A percentile compares a stretch with the other conserved stretches of the same genome.
Evolutionary conservation across 345 rosid genomes (phyloP).

Genomic region (Passiflora organensis): DNA sequence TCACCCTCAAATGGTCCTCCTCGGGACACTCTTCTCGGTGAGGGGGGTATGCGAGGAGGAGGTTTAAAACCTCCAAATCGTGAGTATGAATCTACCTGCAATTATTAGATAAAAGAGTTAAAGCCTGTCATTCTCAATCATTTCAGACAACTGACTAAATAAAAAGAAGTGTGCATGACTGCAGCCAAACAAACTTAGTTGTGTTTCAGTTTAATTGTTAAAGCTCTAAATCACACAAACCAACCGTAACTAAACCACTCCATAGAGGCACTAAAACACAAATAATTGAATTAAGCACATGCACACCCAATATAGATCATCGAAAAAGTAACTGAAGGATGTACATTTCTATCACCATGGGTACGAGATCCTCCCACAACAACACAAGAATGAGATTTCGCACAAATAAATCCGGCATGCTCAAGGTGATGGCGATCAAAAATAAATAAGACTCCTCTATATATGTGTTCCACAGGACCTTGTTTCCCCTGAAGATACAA

Average conservation of each 20-base stretch:
- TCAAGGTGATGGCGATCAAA: slow-evolving; percentile 91
- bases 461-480: slow-evolving; percentile 93
- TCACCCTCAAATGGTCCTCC: slow-evolving; percentile 70
- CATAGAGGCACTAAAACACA: neutral
- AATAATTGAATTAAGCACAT: too few species aligned
- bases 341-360: slow-evolving; percentile 66
- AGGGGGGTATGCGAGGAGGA: slow-evolving; percentile 59
- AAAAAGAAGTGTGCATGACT: too few species aligned
- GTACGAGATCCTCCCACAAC: slow-evolving; percentile 83
- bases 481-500: slow-evolving; percentile 67
- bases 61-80: slow-evolving; percentile 55
- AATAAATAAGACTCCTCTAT: slow-evolving; percentile 62
- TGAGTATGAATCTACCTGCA: slow-evolving; percentile 62
- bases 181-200: too few species aligned
- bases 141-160: too few species aligned
- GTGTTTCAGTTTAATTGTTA: too few species aligned
- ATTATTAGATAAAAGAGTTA: neutral
- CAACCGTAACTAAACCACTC: too few species aligned
- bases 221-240: too few species aligned
- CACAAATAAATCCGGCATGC: slow-evolving; percentile 96
- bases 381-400: slow-evolving; percentile 61
- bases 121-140: neutral
- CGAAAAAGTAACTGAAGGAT: neutral
- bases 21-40: slow-evolving; percentile 72
- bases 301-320: too few species aligned